Evolutionary conservation across 129 eudicot species (phyloP), one percentile per base, ranked within the genome.

Genomic region (Arctium minus): DNA sequence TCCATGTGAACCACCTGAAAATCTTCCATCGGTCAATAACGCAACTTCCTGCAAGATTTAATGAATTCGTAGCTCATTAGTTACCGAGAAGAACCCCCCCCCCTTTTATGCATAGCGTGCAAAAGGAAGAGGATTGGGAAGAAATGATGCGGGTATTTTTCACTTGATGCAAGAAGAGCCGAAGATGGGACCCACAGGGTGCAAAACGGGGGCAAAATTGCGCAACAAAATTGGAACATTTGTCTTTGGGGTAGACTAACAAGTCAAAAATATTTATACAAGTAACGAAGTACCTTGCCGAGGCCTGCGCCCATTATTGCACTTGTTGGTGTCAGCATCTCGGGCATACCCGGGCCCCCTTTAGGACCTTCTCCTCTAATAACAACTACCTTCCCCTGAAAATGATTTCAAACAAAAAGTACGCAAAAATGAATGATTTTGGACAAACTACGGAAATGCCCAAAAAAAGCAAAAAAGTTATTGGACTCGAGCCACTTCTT

Each of bases 291-390:
- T 88, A 93, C 99, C 98, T 96, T 96, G 6, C 99, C 99, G 56
- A 96, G 96, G 70, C 99, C 98, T 22, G 98, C 98, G 2, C 98
- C 98, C 98, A 96, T 93, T 38, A 96, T 96, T 38, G 99, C 99
- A 88, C 99, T 96, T 53, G 98, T 96, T 39, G 98, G 99, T 75
- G 99, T 96, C 81, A 96, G 85, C 99, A 96, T 96, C 82, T 96
- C 99, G 12, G 99, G 98, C 99, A 96, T 96, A 64, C 99, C 98
- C 0, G 99, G 99, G 10, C 99, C 99, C 10, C 99, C 98, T 84
- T 96, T 96, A 30, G 99, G 99, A 17, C 99, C 99, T 84, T 96
- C 99, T 82, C 99, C 99, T 88, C 99, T 90, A 30, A 96, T 96
- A 39, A 96, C 97, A 13, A 96, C 97, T 56, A 96, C 99, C 87